Evolutionary conservation across 2,329 filamentous ascomycete genomes (phyloP).

Genomic region (Penicillium sp.): DNA sequence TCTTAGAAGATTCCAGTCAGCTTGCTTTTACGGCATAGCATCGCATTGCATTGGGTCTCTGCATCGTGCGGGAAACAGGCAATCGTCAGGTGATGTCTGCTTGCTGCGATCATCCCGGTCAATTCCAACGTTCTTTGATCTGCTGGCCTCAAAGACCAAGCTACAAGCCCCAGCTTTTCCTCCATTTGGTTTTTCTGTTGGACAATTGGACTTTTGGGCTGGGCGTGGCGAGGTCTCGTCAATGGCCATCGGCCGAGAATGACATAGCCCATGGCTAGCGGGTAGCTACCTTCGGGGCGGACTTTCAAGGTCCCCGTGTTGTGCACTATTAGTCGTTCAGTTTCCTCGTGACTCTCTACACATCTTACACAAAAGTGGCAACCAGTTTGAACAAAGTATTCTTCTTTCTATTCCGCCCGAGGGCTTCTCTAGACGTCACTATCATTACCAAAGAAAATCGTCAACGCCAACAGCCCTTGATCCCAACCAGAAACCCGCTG

Average conservation of each 20-base stretch:
- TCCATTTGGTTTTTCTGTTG: not conserved
- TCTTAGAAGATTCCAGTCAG: not conserved
- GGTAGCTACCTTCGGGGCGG: not conserved
- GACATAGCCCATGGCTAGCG: too few relatives aligned
- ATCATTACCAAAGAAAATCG: slow-evolving; percentile 14
- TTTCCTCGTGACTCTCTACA: not conserved
- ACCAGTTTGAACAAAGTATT: not conserved
- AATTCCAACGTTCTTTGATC: not conserved
- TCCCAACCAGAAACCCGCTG: slow-evolving; percentile 13
- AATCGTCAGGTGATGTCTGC: not conserved
- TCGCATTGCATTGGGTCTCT: not conserved
- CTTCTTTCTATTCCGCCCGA: slow-evolving; percentile 19
- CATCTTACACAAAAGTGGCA: not conserved
- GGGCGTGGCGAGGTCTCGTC: too few relatives aligned
- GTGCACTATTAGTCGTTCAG: not conserved
- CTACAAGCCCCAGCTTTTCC: not conserved
- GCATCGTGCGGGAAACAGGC: not conserved
- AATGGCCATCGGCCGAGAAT: too few relatives aligned
- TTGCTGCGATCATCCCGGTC: not conserved
- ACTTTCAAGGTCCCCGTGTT: slow-evolving; percentile 11
- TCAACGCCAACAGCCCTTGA: slow-evolving; percentile 7
- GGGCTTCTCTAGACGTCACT: slow-evolving; percentile 26
- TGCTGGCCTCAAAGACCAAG: not conserved
- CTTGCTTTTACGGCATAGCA: not conserved
- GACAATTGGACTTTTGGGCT: not conserved